Evolutionary conservation across 2,329 filamentous ascomycete species (phyloP), one percentile per base, ranked within the genome.

Genomic region (Aspergillus neoniger): DNA sequence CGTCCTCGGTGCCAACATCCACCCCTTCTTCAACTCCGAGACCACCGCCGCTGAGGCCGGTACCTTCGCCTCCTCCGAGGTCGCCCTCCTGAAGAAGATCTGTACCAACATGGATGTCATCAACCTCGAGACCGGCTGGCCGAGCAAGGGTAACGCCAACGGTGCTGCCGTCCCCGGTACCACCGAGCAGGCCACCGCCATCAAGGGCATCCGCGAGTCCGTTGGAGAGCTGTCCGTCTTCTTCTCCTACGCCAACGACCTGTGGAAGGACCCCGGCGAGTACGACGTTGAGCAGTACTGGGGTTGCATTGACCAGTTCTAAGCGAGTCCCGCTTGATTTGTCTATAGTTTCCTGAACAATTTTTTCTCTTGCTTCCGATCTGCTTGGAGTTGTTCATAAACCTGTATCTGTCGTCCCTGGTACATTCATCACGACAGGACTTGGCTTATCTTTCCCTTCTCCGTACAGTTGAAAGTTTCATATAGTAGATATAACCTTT

Each of bases 41-140:
- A 84, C 88, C 65, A 73, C 79, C 23, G 85, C 92, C 62, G 71
- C 78, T 4, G 72, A 84, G 54, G 92, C 93, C 58, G 94, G 94
- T 74, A 75, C 81, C 55, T 97, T 97, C 76, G 90, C 93, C 69
- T 79, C 83, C 66, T 74, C 82, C 69, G 88, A 96, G 84, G 85
- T 96, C 66, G 80, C 86, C 50, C 82, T 91, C 66, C 87, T 96
- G 64, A 80, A 86, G 74, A 75, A 77, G 68, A 80, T 91, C 69
- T 98, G 94, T 86, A 75, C 82, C 43, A 85, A 84, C 74, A 90
- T 90, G 82, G 80, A 85, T 39, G 88, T 88, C 67, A 87, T 91
- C 82, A 91, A 94, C 80, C 83, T 96, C 69, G 94, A 98, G 87
- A 91, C 90, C 59, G 94, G 94, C 71, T 98, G 93, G 92, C 94